phyloP scores from a whole-genome alignment of 176 grass and related monocot genomes.

The Triticum turgidum region DNA sequence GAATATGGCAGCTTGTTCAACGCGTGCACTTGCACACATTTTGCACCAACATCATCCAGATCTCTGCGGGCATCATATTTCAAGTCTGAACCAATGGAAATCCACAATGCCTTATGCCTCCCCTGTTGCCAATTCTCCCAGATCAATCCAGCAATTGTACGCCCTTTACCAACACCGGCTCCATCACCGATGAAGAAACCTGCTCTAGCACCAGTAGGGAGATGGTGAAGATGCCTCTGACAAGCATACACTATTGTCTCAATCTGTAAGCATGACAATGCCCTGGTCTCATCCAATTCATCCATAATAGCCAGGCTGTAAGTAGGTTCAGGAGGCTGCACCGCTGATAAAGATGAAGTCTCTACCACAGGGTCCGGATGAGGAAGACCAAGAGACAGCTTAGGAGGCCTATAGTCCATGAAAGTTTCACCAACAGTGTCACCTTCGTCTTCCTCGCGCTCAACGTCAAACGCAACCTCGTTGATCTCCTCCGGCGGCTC shows the following conservation, averaged over 20 bases:
- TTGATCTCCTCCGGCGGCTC: conserved; percentile 51
- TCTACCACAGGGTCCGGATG: conserved; percentile 98
- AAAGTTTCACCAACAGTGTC: conserved; percentile 81
- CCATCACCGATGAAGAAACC: conserved; percentile 98
- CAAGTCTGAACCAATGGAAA: conserved; percentile 94
- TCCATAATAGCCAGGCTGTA: conserved; percentile 73
- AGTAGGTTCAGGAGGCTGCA: conserved; percentile 93
- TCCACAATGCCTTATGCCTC: conserved; percentile 86
- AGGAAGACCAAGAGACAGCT: conserved; percentile 68
- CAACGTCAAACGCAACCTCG: conserved; percentile 83
- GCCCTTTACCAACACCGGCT: conserved; percentile 97
- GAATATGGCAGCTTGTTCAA: conserved; percentile 95
- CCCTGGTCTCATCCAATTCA: conserved; percentile 67
- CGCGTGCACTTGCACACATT: conserved; percentile 87
- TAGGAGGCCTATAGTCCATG: conserved; percentile 86
- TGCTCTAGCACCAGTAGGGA: conserved; percentile 80
- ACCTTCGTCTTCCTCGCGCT: conserved; percentile 94
- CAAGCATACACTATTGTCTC: conserved; percentile 96
- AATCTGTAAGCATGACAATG: conserved; percentile 96
- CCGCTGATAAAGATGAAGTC: conserved; percentile 94
- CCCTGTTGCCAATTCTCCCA: conserved; percentile 98
- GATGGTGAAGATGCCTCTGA: conserved; percentile 91
- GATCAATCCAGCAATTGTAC: conserved; percentile 95
- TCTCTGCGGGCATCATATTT: conserved; percentile 97
- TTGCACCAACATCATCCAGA: conserved; percentile 98